Evolutionary conservation across 805 yeast species (phyloP), one percentile per base, ranked within the genome.

Genomic region (Kodamaea lidongshanica): DNA sequence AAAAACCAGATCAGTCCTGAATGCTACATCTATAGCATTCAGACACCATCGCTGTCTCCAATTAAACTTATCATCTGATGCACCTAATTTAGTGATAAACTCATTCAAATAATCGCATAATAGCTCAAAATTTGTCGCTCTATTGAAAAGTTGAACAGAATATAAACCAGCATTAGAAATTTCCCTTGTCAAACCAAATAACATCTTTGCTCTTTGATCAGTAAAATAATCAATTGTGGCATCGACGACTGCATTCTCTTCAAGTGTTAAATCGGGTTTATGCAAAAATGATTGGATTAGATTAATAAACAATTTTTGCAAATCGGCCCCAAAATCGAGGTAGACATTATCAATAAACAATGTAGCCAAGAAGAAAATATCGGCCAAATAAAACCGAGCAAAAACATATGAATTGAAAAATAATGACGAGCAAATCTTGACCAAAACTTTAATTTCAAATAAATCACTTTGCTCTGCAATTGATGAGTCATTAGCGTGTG

Each of bases 31-130:
- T 64, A 77, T 61, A 4, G 79, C 71, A 41, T 72, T 69, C 20
- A 79, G 66, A 37, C 72, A 70, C 81, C 86, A 83, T 37, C 78
- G 68, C 5, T 75, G 58, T 39, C 73, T 64, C 79, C 86, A 80
- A 18, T 68, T 59, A 6, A 66, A 58, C 23, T 67, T 61, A 27
- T 70, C 72, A 5, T 65, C 67, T 1, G 59, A 48, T 3, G 66
- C 56, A 10, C 74, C 69, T 24, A 74, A 61, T 15, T 60, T 56
- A 6, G 65, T 64, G 44, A 79, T 67, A 38, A 79, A 67, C 10
- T 65, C 62, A 23, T 73, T 57, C 39, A 83, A 53, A 22, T 71
- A 46, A 30, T 62, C 74, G 39, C 83, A 75, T 16, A 82, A 66
- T 6, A 71, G 61, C 32, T 81, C 83, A 44, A 81, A 65, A 9